phyloP scores from a whole-genome alignment of 345 rosid species.

The Durio zibethinus region DNA sequence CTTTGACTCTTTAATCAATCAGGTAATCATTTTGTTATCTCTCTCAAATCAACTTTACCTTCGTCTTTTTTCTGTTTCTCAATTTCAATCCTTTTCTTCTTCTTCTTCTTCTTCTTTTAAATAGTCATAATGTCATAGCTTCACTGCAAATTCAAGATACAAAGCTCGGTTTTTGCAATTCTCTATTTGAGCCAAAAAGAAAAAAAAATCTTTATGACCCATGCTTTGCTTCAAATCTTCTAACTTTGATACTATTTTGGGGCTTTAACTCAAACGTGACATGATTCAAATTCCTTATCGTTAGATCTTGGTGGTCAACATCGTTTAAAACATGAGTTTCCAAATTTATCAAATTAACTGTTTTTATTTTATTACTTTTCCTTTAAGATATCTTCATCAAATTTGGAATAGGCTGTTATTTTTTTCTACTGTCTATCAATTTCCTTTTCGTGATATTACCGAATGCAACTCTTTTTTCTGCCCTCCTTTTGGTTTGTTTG shows the following conservation, averaged over 20 bases:
- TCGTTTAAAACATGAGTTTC: constrained; percentile 7
- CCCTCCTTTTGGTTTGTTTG: background rate
- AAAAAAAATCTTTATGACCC: background rate
- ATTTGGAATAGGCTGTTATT: constrained; percentile 19
- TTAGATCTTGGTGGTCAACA: constrained; percentile 32
- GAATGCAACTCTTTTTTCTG: background rate
- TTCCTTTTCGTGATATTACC: background rate
- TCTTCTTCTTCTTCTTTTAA: background rate
- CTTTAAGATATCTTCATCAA: constrained; percentile 7
- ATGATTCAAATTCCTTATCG: background rate
- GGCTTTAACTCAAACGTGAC: background rate
- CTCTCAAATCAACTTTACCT: constrained; percentile 20
- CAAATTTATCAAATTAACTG: constrained; percentile 7
- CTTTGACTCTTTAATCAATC: constrained; percentile 55
- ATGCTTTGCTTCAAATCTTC: constrained; percentile 8
- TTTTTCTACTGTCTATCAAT: background rate
- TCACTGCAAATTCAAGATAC: constrained; percentile 23
- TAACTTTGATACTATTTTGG: background rate
- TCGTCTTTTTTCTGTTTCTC: background rate
- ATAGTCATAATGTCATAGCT: constrained; percentile 4
- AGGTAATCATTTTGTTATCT: constrained; percentile 45
- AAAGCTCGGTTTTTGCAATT: background rate
- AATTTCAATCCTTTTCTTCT: background rate
- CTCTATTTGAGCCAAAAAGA: background rate
- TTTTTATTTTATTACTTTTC: constrained; percentile 23